Evolutionary conservation across 805 yeast species (phyloP).

Genomic region (Wickerhamomyces chambardii): DNA sequence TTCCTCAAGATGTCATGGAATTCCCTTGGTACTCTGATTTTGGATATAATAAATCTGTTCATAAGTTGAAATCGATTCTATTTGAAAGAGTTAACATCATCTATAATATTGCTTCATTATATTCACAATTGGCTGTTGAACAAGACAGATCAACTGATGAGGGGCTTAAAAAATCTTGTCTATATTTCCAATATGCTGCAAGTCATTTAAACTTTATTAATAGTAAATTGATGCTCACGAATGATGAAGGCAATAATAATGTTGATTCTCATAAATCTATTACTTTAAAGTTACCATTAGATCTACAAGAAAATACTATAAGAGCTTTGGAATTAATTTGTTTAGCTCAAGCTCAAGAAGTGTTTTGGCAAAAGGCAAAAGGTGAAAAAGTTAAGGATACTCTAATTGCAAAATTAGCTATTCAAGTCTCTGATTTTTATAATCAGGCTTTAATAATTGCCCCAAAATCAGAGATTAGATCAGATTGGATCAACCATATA

Average conservation of each 20-base stretch:
- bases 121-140: conserved; percentile 44
- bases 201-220: conserved; percentile 44
- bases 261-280: conserved; percentile 8
- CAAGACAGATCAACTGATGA: conserved; percentile 35
- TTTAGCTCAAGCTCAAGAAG: conserved; percentile 85
- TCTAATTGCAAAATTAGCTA: conserved; percentile 53
- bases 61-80: conserved; percentile 35
- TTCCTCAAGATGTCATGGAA: conserved; percentile 51
- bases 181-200: conserved; percentile 62
- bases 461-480: conserved; percentile 37
- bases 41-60: conserved; percentile 43
- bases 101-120: conserved; percentile 61
- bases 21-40: conserved; percentile 72
- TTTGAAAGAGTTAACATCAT: conserved; percentile 57
- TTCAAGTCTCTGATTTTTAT: conserved; percentile 54
- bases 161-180: conserved; percentile 54
- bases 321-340: conserved; percentile 40
- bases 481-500: conserved; percentile 60
- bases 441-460: conserved; percentile 31
- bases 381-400: conserved; percentile 42
- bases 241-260: conserved; percentile 3
- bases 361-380: conserved; percentile 70
- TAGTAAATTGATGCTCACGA: conserved; percentile 3
- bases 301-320: conserved; percentile 42
- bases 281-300: conserved; percentile 25